A percentile compares a stretch with the other conserved stretches of the same genome.
These are phyloP conservation scores for Verbena officinalis DNA, from an alignment of 257 asterid genomes.

Conservation along the genomic window DNA sequence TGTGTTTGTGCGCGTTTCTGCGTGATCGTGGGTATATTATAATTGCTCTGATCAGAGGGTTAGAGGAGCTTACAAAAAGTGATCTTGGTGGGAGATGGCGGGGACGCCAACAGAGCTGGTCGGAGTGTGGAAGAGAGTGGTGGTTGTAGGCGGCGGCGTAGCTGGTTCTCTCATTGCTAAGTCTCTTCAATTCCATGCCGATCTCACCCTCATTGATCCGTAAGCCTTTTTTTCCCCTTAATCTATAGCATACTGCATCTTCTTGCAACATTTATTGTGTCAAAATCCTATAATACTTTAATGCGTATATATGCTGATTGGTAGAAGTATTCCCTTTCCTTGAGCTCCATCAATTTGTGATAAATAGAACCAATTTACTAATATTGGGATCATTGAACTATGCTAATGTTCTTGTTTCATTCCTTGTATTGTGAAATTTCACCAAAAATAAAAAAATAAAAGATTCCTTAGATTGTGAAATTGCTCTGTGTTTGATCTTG, in stretches of 20 bases:
- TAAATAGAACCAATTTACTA: background rate
- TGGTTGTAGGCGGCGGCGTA: constrained; percentile 89
- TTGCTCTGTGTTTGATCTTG: background rate
- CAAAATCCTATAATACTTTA: background rate
- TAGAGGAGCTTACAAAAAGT: constrained; percentile 24
- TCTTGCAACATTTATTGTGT: background rate
- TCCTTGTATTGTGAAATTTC: background rate
- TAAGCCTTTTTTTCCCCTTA: constrained; percentile 29
- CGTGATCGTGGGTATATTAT: too few species aligned
- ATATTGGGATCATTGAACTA: background rate
- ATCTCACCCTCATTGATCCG: constrained; percentile 84
- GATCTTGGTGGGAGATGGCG: constrained; percentile 36
- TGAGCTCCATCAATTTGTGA: background rate
- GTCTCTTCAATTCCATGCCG: constrained; percentile 78
- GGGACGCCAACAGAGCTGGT: constrained; percentile 47
- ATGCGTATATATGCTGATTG: background rate
- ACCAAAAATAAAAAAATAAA: too few species aligned
- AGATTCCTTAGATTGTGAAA: too few species aligned
- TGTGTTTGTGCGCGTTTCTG: too few species aligned
- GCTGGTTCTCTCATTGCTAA: constrained; percentile 83
- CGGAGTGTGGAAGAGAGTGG: constrained; percentile 83
- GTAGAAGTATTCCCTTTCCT: background rate
- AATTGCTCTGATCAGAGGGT: background rate
- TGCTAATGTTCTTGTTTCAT: background rate
- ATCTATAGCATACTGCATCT: too few species aligned